A percentile compares a stretch with the other conserved stretches of the same genome.
These are phyloP conservation scores for Peterozyma xylosa DNA, from an alignment of 805 yeast genomes.

Conservation along the genomic window DNA sequence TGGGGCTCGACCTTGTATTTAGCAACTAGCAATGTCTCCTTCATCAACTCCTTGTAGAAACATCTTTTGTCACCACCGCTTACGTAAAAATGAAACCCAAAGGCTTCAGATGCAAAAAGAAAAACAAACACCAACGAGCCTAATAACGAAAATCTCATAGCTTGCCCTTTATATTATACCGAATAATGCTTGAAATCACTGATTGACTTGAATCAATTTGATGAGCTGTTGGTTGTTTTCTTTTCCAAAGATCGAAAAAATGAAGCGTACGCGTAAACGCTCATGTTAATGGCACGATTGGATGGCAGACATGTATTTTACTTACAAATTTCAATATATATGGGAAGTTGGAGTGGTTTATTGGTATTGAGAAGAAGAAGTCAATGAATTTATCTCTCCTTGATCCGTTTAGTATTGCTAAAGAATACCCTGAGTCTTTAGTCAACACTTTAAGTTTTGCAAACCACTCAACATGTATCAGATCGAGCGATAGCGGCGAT, in stretches of 20 bases:
- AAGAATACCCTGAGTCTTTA: constrained; percentile 86
- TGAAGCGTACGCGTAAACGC: too few relatives aligned
- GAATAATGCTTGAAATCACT: too few relatives aligned
- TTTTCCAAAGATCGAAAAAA: too few relatives aligned
- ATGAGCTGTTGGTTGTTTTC: too few relatives aligned
- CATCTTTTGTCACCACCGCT: constrained; percentile 46
- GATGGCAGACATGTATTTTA: too few relatives aligned
- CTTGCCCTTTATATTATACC: neutral
- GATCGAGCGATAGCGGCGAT: constrained; percentile 71
- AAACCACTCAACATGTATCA: constrained; percentile 57
- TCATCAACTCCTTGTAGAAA: constrained; percentile 46
- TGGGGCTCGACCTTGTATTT: constrained; percentile 38
- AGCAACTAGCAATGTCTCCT: constrained; percentile 42
- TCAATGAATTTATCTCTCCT: constrained; percentile 71
- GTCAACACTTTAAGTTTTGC: constrained; percentile 63
- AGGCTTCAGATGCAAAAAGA: constrained; percentile 18
- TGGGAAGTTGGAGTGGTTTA: too few relatives aligned
- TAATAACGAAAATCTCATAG: neutral
- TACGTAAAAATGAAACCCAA: constrained; percentile 43
- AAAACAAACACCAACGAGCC: constrained; percentile 4
- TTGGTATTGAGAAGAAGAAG: too few relatives aligned
- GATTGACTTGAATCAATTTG: too few relatives aligned
- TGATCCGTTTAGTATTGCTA: constrained; percentile 88
- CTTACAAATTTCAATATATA: too few relatives aligned
- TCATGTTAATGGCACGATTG: too few relatives aligned